A percentile compares a stretch with the other conserved stretches of the same genome.
Evolutionary conservation across 1,284 basidiomycete genomes (phyloP).

Genomic region (Ceratobasidium sp.): DNA sequence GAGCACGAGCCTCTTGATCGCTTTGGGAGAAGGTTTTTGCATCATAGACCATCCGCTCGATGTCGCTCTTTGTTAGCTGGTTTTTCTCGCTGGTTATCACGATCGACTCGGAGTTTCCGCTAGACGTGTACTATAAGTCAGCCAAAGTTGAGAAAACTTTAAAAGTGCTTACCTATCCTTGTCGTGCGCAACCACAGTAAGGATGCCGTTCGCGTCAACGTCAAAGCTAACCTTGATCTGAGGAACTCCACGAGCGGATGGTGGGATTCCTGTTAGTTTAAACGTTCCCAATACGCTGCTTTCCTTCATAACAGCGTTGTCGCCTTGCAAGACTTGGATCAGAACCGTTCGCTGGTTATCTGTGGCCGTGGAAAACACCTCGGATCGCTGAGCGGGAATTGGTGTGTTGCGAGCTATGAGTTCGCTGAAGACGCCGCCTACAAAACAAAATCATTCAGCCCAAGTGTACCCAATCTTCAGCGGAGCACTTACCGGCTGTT

Average conservation of each 20-base stretch:
- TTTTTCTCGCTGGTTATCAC: constrained; percentile 81
- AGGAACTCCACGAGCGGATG: constrained; percentile 96
- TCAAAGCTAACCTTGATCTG: constrained; percentile 97
- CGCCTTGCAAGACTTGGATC: constrained; percentile 80
- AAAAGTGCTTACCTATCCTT: constrained; percentile 91
- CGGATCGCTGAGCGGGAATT: constrained; percentile 96
- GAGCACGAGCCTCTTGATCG: constrained; percentile 94
- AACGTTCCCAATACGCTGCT: constrained; percentile 83
- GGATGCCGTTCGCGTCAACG: constrained; percentile 96
- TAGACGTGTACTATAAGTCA: constrained; percentile 81
- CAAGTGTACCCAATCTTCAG: no score
- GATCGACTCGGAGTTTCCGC: constrained; percentile 15
- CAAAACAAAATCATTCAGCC: neutral
- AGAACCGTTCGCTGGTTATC: constrained; percentile 99
- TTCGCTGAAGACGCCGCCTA: constrained; percentile 72
- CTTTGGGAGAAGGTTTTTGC: constrained; percentile 96
- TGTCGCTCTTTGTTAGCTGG: constrained; percentile 79
- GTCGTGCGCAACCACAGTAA: constrained; percentile 96
- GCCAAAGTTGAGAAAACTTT: constrained; percentile 82
- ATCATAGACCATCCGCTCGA: constrained; percentile 98
- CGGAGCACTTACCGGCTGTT: constrained; percentile 63
- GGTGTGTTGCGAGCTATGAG: constrained; percentile 97
- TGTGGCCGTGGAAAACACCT: constrained; percentile 96
- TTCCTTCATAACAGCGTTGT: constrained; percentile 72
- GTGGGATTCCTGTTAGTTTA: constrained; percentile 96